A percentile compares a stretch with the other conserved stretches of the same genome.
These are phyloP conservation scores for Russula compacta DNA, from an alignment of 768 basidiomycete species.

Conservation along the genomic window DNA sequence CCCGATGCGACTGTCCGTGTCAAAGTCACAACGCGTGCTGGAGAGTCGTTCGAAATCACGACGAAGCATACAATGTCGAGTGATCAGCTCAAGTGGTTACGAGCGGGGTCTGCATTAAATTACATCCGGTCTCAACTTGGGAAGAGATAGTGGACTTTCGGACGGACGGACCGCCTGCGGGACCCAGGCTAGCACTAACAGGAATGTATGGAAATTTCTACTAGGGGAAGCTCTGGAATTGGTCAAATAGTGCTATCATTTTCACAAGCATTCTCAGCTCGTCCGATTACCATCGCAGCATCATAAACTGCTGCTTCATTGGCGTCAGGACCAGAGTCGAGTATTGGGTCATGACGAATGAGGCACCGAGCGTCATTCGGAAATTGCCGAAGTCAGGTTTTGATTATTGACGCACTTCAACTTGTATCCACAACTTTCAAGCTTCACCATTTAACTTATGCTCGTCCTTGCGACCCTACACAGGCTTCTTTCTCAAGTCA, in stretches of 20 bases:
- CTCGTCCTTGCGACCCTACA: constrained; percentile 62
- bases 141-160: not conserved
- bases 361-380: not conserved
- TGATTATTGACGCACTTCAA: not conserved
- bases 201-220: too few relatives aligned
- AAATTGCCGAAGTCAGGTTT: not conserved
- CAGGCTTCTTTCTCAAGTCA: constrained; percentile 51
- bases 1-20: constrained; percentile 39
- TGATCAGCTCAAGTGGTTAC: constrained; percentile 88
- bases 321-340: too few relatives aligned
- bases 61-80: constrained; percentile 84
- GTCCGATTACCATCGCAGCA: too few relatives aligned
- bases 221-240: too few relatives aligned
- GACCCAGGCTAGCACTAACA: too few relatives aligned
- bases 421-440: too few relatives aligned
- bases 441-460: constrained; percentile 35
- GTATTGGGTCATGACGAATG: too few relatives aligned
- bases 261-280: too few relatives aligned
- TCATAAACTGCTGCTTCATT: too few relatives aligned
- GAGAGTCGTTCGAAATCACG: constrained; percentile 54
- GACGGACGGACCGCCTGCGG: too few relatives aligned
- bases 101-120: constrained; percentile 84
- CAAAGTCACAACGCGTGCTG: constrained; percentile 57
- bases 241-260: too few relatives aligned
- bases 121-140: constrained; percentile 46